Evolutionary conservation across 805 yeast genomes (phyloP), one percentile per base, ranked within the genome.

Genomic region (Saccharomycopsis oosterbeekiorum): DNA sequence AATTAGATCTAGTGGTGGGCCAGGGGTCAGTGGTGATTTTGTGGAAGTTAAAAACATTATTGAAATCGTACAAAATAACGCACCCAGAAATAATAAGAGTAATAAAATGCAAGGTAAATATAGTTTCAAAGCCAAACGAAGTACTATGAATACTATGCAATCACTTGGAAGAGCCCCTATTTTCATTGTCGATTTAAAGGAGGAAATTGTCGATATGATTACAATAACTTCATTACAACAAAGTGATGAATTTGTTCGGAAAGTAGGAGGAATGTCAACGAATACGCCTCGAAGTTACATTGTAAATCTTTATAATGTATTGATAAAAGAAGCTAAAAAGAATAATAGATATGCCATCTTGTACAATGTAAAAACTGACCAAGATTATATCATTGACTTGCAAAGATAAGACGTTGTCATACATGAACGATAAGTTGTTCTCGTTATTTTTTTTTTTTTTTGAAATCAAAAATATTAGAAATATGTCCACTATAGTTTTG

Each of bases 141-240:
- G 88, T 0, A 78, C 88, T 0, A 78, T 79, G 1, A 69, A 74
- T 2, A 75, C 86, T 56, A 69, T 90, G 50, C 78, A 79, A 57
- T 78, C 76, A 11, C 70, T 93, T 47, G 76, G 85, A 0, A 73
- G 75, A 24, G 85, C 94, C 0, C 93, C 97, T 0, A 81, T 93
- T 0, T 77, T 91, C 56, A 81, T 87, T 0, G 82, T 93, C 40
- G 98, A 93, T 69, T 73, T 84, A 12, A 79, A 86, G 64, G 96
- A 89, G 67, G 97, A 91, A 64, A 88, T 89, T 1, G 71, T 94
- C 64, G 93, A 91, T 58, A 88, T 91, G 80, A 88, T 93, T 47
- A 79, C 88, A 14, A 80, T 86, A 1, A 86, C 92, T 0, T 86
- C 96, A 0, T 72, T 89, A n/a, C 77, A 78, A 36, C 90, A 83